Evolutionary conservation across 495 filamentous ascomycete species (phyloP).

Genomic region (Polyplosphaeria fusca): DNA sequence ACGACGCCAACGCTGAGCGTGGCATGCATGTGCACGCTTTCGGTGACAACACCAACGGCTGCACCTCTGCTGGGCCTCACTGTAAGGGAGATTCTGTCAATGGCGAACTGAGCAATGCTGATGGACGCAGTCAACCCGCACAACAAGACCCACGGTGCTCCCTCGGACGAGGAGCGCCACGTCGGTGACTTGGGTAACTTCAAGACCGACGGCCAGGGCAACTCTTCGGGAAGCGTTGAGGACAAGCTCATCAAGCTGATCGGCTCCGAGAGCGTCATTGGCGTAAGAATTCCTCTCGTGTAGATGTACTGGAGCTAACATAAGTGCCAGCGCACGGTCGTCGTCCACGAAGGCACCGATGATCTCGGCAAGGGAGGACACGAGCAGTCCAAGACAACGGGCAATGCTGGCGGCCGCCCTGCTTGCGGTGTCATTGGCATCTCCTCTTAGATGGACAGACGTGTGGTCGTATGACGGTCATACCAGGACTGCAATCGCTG

Average conservation of each 20-base stretch:
- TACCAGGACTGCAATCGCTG: not conserved
- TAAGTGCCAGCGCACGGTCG: slow-evolving; percentile 74
- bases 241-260: slow-evolving; percentile 91
- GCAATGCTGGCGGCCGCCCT: slow-evolving; percentile 87
- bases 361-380: slow-evolving; percentile 87
- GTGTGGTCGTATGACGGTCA: slow-evolving; percentile 1
- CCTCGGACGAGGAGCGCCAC: slow-evolving; percentile 76
- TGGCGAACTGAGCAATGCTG: not conserved
- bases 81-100: slow-evolving; percentile 55
- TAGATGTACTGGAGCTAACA: not conserved
- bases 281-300: slow-evolving; percentile 58
- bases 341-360: slow-evolving; percentile 91
- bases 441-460: slow-evolving; percentile 47
- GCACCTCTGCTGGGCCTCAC: slow-evolving; percentile 94
- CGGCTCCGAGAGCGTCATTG: slow-evolving; percentile 89
- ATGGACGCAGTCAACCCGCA: slow-evolving; percentile 78
- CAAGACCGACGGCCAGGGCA: slow-evolving; percentile 87
- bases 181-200: slow-evolving; percentile 97
- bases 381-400: slow-evolving; percentile 95
- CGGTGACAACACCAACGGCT: slow-evolving; percentile 99
- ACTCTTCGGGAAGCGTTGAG: slow-evolving; percentile 67
- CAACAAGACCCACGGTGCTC: slow-evolving; percentile 87
- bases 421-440: slow-evolving; percentile 98
- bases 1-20: slow-evolving; percentile 93
- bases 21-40: slow-evolving; percentile 98